Base-by-base conservation (phyloP, 768 basidiomycete species). In the Neoboletus magnificus region DNA sequence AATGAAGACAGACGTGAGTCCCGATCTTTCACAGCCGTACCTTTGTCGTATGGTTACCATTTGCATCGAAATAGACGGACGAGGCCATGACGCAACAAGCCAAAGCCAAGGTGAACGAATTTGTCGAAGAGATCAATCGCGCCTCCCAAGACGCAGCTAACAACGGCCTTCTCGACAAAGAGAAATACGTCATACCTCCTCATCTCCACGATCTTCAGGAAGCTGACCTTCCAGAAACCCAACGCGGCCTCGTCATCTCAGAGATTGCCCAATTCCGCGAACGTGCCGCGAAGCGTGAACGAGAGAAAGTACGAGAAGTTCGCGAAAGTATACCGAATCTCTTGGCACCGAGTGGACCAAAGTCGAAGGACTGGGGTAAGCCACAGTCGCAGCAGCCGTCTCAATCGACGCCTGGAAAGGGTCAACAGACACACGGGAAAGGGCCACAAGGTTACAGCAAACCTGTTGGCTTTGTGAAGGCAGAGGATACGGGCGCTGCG, bases 191-290 rank as follows among this genome's bases (percentile, higher is more conserved):
- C 59, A 92, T 97, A 41, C 93, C 93, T 25, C 91, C 92, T n/a
- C 97, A 99, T 74, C 81, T 98, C 20, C 92, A 93, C 73, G 97
- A 98, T 73, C 80, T 99, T 41, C 90, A 93, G 67, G 94, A 97
- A 74, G 91, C 93, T 50, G 97, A 99, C 67, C 82, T 99, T 41
- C 96, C 97, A 23, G 97, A 99, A 75, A 91, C 91, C 0, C 78
- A 84, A 64, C 88, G 96, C 35, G 93, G 90, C 6, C 86, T 94
- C 51, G 94, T 98, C 57, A 91, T 98, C 58, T 92, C 91, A 30
- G 94, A 98, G 69, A 99, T 99, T 57, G 93, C 94, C 0, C 87
- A 93, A 63, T 99, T 99, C 73, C 84, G 97, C 55, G 94, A 98
- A 73, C 85, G 91, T 22, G 91, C 94, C 0, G 93, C 92, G 10